Conservation (phyloP, 345 rosid genomes). For the Pugionium dolabratum region DNA sequence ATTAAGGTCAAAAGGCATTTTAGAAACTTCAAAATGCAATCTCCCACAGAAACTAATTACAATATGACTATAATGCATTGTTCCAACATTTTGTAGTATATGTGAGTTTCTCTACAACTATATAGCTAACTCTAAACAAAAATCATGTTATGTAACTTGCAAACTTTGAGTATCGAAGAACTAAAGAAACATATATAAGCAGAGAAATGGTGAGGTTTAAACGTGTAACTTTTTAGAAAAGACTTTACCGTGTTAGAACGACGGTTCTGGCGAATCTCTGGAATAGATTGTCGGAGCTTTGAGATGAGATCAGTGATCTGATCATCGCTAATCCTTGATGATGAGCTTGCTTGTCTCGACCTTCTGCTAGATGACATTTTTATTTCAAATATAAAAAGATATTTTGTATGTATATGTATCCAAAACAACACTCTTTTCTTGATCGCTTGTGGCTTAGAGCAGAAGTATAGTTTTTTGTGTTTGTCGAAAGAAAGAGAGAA, state of each 20-base stretch:
- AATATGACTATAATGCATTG: constrained; percentile 31
- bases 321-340: constrained; percentile 82
- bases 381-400: neutral
- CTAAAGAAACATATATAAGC: neutral
- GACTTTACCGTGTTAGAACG: constrained; percentile 74
- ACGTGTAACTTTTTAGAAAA: neutral
- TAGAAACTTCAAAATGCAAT: constrained; percentile 36
- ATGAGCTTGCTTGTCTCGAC: constrained; percentile 69
- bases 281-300: constrained; percentile 81
- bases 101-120: constrained; percentile 7
- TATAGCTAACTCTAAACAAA: constrained; percentile 3
- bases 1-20: constrained; percentile 31
- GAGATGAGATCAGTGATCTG: constrained; percentile 89
- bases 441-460: constrained; percentile 24
- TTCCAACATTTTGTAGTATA: constrained; percentile 23
- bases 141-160: neutral
- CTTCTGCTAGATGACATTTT: constrained; percentile 94
- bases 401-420: constrained; percentile 14
- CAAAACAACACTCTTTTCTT: constrained; percentile 26
- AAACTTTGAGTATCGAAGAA: too few species aligned
- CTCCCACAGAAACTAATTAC: constrained; percentile 15
- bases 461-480: constrained; percentile 22
- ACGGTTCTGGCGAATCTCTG: constrained; percentile 76
- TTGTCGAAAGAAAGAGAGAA: constrained; percentile 39
- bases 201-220: neutral